phyloP scores from a whole-genome alignment of 108 stramenopile genomes.

The Pseudonitzschia multistriata region DNA sequence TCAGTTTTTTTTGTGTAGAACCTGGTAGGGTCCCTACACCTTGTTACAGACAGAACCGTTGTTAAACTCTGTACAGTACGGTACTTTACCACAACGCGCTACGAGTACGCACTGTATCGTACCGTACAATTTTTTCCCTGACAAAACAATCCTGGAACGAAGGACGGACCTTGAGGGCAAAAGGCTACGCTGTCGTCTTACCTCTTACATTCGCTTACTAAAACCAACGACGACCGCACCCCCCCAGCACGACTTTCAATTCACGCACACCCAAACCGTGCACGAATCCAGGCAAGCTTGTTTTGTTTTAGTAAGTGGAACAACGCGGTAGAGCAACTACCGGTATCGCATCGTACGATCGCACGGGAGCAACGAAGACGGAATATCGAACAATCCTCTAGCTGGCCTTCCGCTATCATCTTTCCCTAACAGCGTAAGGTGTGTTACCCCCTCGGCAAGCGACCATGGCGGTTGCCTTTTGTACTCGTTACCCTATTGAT shows the following conservation, averaged over 20 bases:
- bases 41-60: no score
- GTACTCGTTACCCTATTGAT: neutral
- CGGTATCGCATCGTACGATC: neutral
- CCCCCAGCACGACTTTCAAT: neutral
- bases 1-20: no score
- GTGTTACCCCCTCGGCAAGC: neutral
- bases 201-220: slow-evolving; percentile 15
- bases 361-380: neutral
- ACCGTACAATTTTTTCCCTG: neutral
- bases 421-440: slow-evolving; percentile 13
- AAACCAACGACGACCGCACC: neutral
- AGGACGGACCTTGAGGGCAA: neutral
- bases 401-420: slow-evolving; percentile 7
- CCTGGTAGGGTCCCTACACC: no score
- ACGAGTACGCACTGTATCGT: neutral
- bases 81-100: no score
- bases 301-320: neutral
- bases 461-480: slow-evolving; percentile 9
- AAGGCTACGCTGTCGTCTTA: slow-evolving; percentile 10
- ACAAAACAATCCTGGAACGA: no score
- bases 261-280: neutral
- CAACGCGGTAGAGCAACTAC: no score
- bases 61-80: no score
- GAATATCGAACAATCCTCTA: neutral
- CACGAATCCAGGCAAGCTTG: no score